These are phyloP conservation scores for Coccomyxa sp. DNA, from an alignment of 139 green algal species.

Conservation along the genomic window DNA sequence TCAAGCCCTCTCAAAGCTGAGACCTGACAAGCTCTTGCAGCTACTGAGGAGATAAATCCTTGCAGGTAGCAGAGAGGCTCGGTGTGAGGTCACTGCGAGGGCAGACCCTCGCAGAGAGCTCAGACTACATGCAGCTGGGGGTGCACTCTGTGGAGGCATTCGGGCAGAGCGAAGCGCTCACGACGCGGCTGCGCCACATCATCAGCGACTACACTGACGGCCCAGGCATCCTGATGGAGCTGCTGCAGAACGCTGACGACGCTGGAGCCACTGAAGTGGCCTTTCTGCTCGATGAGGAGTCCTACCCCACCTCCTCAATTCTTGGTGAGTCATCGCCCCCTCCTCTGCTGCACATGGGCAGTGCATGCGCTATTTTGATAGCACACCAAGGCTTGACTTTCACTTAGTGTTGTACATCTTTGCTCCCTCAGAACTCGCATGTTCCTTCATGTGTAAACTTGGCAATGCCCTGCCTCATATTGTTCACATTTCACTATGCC, in stretches of 20 bases:
- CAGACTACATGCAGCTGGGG: conserved; percentile 46
- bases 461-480: no score
- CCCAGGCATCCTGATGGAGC: conserved; percentile 67
- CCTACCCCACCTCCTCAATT: conserved; percentile 43
- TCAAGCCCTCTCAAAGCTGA: no score
- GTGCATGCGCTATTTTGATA: no score
- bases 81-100: conserved; percentile 57
- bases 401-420: no score
- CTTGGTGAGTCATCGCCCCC: conserved; percentile 23
- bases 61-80: conserved; percentile 35
- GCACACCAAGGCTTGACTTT: no score
- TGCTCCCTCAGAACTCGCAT: no score
- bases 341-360: no score
- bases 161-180: conserved; percentile 80
- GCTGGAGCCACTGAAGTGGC: conserved; percentile 48
- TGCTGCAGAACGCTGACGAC: conserved; percentile 85
- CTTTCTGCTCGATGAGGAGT: conserved; percentile 53
- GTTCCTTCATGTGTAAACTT: no score
- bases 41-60: background rate
- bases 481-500: no score
- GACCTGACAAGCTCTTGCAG: background rate
- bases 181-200: conserved; percentile 74
- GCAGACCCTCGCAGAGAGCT: conserved; percentile 47
- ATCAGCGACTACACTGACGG: conserved; percentile 75
- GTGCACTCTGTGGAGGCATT: conserved; percentile 62